Conservation (phyloP, 2,329 filamentous ascomycete genomes). For the Aspergillus latus region DNA sequence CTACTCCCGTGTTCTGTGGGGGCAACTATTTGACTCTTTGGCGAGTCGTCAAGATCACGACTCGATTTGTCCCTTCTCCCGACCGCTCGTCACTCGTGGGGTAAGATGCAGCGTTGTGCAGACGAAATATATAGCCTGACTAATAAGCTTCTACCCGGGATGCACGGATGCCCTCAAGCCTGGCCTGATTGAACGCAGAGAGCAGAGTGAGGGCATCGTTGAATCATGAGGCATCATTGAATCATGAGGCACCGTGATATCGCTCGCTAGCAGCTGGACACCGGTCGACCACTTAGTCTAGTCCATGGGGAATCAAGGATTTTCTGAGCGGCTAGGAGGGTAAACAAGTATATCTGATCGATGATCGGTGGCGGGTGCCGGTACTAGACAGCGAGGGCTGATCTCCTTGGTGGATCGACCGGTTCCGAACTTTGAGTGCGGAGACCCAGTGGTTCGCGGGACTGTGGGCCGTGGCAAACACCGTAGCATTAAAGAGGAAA, state of each 20-base stretch:
- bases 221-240: not conserved
- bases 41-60: not conserved
- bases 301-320: not conserved
- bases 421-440: not conserved
- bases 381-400: not conserved
- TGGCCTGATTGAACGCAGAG: not conserved
- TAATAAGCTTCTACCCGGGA: slow-evolving; percentile 4
- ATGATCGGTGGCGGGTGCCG: not conserved
- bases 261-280: not conserved
- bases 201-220: not conserved
- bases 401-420: not conserved
- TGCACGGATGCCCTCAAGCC: slow-evolving; percentile 12
- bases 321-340: not conserved
- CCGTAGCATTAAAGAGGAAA: not conserved
- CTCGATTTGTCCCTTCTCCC: slow-evolving; percentile 3
- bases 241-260: not conserved
- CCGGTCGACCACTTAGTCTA: not conserved
- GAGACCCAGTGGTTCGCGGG: not conserved
- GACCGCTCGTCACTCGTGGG: not conserved
- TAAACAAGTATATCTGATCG: slow-evolving; percentile 2
- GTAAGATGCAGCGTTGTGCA: not conserved
- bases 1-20: slow-evolving; percentile 1
- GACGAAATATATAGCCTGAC: not conserved
- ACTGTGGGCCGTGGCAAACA: not conserved
- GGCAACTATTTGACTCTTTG: not conserved